Evolutionary conservation across 106 monocot species (phyloP).

Genomic region (Acanthochlamys bracteata): DNA sequence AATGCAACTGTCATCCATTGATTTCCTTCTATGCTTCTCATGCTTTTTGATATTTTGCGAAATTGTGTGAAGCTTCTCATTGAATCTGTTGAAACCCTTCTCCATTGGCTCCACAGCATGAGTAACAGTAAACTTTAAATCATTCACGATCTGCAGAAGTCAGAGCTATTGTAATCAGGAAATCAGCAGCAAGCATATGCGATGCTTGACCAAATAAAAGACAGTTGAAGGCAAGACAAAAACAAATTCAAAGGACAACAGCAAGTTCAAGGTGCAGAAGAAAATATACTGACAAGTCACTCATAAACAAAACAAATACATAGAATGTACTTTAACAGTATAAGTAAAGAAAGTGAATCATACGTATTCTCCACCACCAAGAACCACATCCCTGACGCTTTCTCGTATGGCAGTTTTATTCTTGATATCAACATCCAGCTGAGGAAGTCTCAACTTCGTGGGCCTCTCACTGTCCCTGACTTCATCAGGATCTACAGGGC

Average conservation of each 20-base stretch:
- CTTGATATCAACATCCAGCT: constrained; percentile 37
- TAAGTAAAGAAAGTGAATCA: constrained; percentile 11
- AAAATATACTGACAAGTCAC: too few species aligned
- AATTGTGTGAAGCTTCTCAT: constrained; percentile 86
- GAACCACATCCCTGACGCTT: constrained; percentile 83
- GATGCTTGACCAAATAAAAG: too few species aligned
- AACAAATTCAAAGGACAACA: too few species aligned
- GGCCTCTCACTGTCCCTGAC: constrained; percentile 88
- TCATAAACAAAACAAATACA: not conserved
- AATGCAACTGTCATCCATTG: constrained; percentile 82
- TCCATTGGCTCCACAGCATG: constrained; percentile 93
- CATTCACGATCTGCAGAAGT: constrained; percentile 94
- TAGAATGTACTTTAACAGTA: too few species aligned
- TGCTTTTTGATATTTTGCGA: constrained; percentile 86
- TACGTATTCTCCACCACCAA: constrained; percentile 96
- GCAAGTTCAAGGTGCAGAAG: too few species aligned
- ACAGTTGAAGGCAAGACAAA: too few species aligned
- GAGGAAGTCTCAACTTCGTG: constrained; percentile 79
- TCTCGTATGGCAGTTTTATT: constrained; percentile 62
- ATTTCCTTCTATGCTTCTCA: constrained; percentile 54
- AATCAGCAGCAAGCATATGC: too few species aligned
- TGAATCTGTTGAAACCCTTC: constrained; percentile 72
- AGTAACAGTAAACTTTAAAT: constrained; percentile 88
- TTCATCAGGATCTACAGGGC: constrained; percentile 82
- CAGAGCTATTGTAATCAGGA: too few species aligned